phyloP scores from a whole-genome alignment of 2,329 filamentous ascomycete species.

The Ophiostoma tasmaniense region DNA sequence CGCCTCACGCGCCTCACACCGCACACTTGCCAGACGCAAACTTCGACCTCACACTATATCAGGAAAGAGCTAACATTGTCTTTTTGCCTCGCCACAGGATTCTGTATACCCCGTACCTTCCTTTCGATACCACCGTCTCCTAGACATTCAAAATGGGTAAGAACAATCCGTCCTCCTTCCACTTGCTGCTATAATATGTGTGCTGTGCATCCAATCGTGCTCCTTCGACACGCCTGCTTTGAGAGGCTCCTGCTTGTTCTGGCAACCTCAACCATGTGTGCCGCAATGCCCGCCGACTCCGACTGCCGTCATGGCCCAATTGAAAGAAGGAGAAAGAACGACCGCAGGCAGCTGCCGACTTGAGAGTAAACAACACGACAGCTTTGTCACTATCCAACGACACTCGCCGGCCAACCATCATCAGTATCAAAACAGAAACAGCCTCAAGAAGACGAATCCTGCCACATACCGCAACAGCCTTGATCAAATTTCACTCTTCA shows the following conservation, averaged over 20 bases:
- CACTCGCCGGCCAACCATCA: background rate
- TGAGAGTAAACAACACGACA: background rate
- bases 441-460: background rate
- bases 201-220: background rate
- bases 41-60: background rate
- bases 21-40: too few relatives aligned
- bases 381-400: background rate
- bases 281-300: background rate
- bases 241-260: background rate
- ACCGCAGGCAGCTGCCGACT: background rate
- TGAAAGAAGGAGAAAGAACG: background rate
- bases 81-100: conserved; percentile 7
- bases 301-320: background rate
- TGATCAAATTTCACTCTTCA: background rate
- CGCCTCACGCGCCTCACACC: background rate
- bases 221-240: background rate
- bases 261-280: background rate
- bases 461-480: background rate
- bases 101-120: conserved; percentile 18
- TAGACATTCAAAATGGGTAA: conserved; percentile 38
- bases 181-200: conserved; percentile 13
- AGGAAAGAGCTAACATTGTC: conserved; percentile 10
- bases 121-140: conserved; percentile 7
- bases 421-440: background rate
- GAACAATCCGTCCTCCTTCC: conserved; percentile 24